phyloP scores from a whole-genome alignment of 2,329 filamentous ascomycete genomes.

The Hypoxylon sp. region DNA sequence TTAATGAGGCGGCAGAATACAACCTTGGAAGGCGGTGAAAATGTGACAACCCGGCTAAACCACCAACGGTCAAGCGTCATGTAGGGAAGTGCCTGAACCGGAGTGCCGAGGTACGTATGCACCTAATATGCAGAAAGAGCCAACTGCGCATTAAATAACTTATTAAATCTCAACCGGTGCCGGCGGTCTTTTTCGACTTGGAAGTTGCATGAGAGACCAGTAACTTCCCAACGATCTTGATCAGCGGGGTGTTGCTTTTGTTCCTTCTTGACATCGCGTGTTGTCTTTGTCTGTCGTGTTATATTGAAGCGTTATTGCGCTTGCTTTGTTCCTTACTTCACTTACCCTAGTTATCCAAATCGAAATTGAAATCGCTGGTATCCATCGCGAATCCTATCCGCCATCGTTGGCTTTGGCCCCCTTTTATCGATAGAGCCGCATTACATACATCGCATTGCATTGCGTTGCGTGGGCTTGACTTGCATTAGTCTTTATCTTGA shows the following conservation, averaged over 20 bases:
- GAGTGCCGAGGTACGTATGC: constrained; percentile 46
- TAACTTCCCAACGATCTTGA: constrained; percentile 25
- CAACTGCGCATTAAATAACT: constrained; percentile 18
- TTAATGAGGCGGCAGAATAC: not conserved
- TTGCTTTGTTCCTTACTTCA: constrained; percentile 7
- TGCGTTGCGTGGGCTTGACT: not conserved
- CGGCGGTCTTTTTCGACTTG: constrained; percentile 22
- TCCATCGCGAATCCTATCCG: not conserved
- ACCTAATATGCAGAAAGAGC: not conserved
- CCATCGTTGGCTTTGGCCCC: not conserved
- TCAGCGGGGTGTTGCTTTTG: constrained; percentile 6
- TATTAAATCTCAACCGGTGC: constrained; percentile 24
- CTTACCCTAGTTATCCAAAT: not conserved
- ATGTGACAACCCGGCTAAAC: constrained; percentile 31
- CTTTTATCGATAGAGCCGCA: constrained; percentile 29
- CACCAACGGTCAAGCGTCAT: constrained; percentile 16
- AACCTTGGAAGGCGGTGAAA: constrained; percentile 20
- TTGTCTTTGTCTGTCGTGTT: constrained; percentile 5
- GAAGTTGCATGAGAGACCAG: constrained; percentile 32
- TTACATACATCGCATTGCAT: not conserved
- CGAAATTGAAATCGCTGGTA: not conserved
- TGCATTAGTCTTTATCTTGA: not conserved
- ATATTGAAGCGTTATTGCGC: constrained; percentile 18
- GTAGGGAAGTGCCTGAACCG: constrained; percentile 34
- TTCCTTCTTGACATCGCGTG: constrained; percentile 1